A percentile compares a stretch with the other conserved stretches of the same genome.
phyloP scores from a whole-genome alignment of 495 filamentous ascomycete species.

The Penicillium fimorum region DNA sequence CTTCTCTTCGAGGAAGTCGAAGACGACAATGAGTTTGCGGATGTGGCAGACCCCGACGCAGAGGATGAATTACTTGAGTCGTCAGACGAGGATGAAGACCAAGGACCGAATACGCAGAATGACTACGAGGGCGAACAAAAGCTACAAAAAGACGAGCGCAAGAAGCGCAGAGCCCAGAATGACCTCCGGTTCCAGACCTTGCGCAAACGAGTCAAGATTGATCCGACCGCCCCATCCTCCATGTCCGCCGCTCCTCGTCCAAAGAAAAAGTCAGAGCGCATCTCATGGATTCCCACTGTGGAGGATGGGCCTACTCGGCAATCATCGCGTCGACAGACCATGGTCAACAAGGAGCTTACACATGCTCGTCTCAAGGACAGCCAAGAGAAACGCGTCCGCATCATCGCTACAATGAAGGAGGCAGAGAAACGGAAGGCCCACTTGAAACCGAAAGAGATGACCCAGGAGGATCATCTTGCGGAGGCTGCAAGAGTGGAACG shows the following conservation, averaged over 20 bases:
- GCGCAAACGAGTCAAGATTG: conserved; percentile 64
- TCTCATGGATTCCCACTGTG: conserved; percentile 79
- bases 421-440: conserved; percentile 77
- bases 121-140: conserved; percentile 64
- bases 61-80: conserved; percentile 80
- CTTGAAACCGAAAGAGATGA: conserved; percentile 74
- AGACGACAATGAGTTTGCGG: conserved; percentile 76
- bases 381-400: conserved; percentile 73
- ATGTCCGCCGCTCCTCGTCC: conserved; percentile 55
- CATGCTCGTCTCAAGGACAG: conserved; percentile 80
- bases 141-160: conserved; percentile 62
- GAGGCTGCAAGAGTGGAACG: conserved; percentile 82
- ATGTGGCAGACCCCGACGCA: conserved; percentile 64
- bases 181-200: conserved; percentile 49
- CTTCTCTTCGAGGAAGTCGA: conserved; percentile 84
- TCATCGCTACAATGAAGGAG: conserved; percentile 82
- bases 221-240: conserved; percentile 52
- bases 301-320: conserved; percentile 79
- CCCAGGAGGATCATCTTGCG: conserved; percentile 80
- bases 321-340: conserved; percentile 79
- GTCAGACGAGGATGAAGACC: conserved; percentile 71
- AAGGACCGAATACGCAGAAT: conserved; percentile 61
- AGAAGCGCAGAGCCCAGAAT: conserved; percentile 73
- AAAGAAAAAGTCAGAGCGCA: conserved; percentile 90
- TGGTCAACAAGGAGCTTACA: conserved; percentile 78